A percentile compares a stretch with the other conserved stretches of the same genome.
Conservation (phyloP, 176 grass and related monocot genomes). For the Oryza meyeriana region DNA sequence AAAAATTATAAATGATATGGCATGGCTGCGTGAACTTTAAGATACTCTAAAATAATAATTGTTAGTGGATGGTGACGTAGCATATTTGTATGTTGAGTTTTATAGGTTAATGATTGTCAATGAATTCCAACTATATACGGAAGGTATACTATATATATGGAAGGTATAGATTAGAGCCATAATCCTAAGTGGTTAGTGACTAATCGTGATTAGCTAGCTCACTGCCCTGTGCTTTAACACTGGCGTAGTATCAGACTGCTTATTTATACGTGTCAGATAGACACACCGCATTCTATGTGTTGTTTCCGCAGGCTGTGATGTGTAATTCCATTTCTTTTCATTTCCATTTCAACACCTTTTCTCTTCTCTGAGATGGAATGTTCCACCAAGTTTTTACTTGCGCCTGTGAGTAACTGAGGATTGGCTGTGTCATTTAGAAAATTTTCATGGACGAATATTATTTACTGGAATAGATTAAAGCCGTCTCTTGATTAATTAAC, state of each 20-base stretch:
- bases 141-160: too few relatives aligned
- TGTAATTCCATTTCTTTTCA: neutral
- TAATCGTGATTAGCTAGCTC: neutral
- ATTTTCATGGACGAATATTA: neutral
- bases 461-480: neutral
- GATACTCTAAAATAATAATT: too few relatives aligned
- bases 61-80: too few relatives aligned
- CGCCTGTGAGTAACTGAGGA: neutral
- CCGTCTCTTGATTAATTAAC: constrained; percentile 8
- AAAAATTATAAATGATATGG: too few relatives aligned
- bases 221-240: neutral
- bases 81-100: too few relatives aligned
- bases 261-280: constrained; percentile 24
- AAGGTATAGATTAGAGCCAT: constrained; percentile 49
- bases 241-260: neutral
- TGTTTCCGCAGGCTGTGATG: constrained; percentile 9
- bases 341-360: neutral
- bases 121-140: too few relatives aligned
- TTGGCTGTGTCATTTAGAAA: neutral
- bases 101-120: too few relatives aligned
- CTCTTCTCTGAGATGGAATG: neutral
- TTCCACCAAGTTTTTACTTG: neutral
- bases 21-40: too few relatives aligned
- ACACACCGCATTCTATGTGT: neutral
- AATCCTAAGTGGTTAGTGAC: neutral